Percentiles rank a stretch among this genome's conserved stretches.
Evolutionary conservation across 2,329 filamentous ascomycete genomes (phyloP).

Genomic region (Penicillium sp.): DNA sequence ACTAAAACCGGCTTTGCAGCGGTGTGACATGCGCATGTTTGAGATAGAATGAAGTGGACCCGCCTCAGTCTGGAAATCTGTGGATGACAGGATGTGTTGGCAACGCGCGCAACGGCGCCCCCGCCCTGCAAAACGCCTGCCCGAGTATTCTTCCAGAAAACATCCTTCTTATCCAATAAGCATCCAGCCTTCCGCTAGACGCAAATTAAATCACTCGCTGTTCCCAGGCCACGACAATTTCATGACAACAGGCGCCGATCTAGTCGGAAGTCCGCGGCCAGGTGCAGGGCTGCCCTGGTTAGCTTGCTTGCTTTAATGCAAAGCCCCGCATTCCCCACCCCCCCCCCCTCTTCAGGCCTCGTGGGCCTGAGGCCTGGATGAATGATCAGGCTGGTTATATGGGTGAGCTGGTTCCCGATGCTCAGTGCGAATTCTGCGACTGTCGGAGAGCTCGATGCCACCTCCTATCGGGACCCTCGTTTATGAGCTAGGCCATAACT

Average conservation of each 20-base stretch:
- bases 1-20: neutral
- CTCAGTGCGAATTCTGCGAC: neutral
- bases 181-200: neutral
- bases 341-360: neutral
- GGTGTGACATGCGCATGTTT: constrained; percentile 21
- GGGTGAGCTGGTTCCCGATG: neutral
- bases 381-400: neutral
- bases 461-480: constrained; percentile 9
- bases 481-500: constrained; percentile 23
- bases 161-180: neutral
- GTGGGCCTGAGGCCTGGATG: constrained; percentile 3
- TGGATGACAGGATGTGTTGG: no score
- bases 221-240: neutral
- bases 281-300: constrained; percentile 1
- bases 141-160: neutral
- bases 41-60: constrained; percentile 17
- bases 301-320: constrained; percentile 5
- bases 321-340: neutral
- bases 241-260: constrained; percentile 1
- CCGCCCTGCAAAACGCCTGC: neutral
- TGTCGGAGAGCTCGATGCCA: constrained; percentile 11
- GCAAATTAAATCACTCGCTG: neutral
- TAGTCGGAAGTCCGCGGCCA: neutral
- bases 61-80: neutral
- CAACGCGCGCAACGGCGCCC: neutral